Base-by-base conservation (phyloP, 345 rosid genomes). In the Limnanthes douglasii region DNA sequence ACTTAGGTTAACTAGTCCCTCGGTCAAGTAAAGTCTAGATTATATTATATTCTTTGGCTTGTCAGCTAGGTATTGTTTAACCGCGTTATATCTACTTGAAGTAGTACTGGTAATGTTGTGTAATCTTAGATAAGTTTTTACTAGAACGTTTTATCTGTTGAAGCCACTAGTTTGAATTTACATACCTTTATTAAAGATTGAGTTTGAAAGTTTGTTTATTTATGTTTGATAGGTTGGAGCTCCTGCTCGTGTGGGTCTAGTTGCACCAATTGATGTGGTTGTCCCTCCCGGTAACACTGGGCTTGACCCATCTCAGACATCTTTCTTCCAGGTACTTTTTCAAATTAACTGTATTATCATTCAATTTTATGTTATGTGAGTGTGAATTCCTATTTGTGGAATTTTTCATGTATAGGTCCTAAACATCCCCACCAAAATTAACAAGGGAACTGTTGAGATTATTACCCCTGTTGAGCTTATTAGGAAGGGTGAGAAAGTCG, bases 371-470 rank as follows among this genome's bases (percentile, higher is more conserved):
- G n/a, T n/a, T n/a, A n/a, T n/a, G n/a, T n/a, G n/a, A n/a, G n/a
- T n/a, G n/a, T n/a, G n/a, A n/a, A n/a, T n/a, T n/a, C n/a, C n/a
- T n/a, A n/a, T n/a, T n/a, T n/a, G n/a, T n/a, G 3, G 3, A 16
- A 10, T 5, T 21, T 1, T 18, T 1, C 9, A 5, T 13, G 11
- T 36, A 13, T 33, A 78, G 74, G 93, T 88, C 45, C 86, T 88
- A 5, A 88, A 88, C 54, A 88, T 88, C 34, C 93, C 97, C 0
- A 88, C 97, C 28, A 88, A 88, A 64, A 88, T 88, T 72, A 88
- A 88, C 77, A 88, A 88, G 80, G 97, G 97, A 47, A 78, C 93
- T 16, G 95, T 88, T 3, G 97, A 88, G 70, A 88, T 88, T 48
- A 72, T 88, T 42, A 76, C 95, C 37, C 78, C 92, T 1, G 95